A percentile compares a stretch with the other conserved stretches of the same genome.
phyloP scores from a whole-genome alignment of 345 rosid species.

The Salix viminalis region DNA sequence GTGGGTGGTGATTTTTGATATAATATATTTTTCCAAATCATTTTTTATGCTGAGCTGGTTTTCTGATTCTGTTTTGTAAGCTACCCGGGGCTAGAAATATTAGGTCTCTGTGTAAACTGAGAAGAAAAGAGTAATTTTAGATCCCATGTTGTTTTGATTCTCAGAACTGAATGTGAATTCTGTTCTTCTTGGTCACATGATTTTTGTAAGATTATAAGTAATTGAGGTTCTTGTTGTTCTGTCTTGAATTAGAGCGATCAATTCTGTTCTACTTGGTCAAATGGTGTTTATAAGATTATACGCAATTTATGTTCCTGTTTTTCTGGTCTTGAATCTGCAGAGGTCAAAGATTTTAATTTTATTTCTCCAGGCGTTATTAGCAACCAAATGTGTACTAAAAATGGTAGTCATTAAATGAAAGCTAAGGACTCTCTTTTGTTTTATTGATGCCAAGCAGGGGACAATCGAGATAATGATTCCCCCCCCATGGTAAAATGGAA shows the following conservation, averaged over 20 bases:
- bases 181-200: not conserved
- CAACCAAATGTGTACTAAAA: not conserved
- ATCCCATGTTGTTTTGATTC: slow-evolving; percentile 4
- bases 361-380: not conserved
- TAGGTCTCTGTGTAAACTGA: not conserved
- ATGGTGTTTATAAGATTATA: not conserved
- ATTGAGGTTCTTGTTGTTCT: not conserved
- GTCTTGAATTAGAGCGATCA: not conserved
- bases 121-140: not conserved
- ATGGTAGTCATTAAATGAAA: not conserved
- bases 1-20: slow-evolving; percentile 1
- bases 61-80: not conserved
- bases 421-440: not conserved
- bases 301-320: not conserved
- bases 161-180: not conserved
- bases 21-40: not conserved
- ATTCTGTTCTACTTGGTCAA: not conserved
- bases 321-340: not conserved
- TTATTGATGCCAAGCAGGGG: not conserved
- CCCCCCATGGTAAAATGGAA: not conserved
- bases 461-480: not conserved
- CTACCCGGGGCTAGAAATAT: not conserved
- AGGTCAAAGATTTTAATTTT: not conserved
- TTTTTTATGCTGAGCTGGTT: slow-evolving; percentile 4
- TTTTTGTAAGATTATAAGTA: not conserved